Evolutionary conservation across 371 early-diverging fungal species (phyloP), one percentile per base, ranked within the genome.

Genomic region (Chytridiales sp.): DNA sequence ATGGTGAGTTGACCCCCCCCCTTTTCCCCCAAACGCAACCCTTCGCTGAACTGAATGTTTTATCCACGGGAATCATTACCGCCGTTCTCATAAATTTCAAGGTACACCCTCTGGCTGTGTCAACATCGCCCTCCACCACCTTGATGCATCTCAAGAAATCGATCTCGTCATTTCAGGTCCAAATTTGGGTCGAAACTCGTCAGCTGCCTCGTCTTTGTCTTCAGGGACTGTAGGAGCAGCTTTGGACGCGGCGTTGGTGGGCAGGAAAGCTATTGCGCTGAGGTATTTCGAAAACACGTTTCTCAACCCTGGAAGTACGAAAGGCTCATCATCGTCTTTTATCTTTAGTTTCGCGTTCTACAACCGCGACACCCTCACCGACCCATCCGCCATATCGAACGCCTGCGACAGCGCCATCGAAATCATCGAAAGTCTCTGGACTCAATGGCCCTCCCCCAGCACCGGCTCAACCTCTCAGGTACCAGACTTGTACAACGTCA

Each of bases 91-190:
- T n/a, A n/a, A n/a, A 24, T 24, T 29, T 8, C 19, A 26, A 51
- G 51, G 36, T 15, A 15, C 51, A 3, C 51, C 51, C 4, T 4
- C 51, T n/a, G 51, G 36, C 17, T 51, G 51, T 22, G 22, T 51
- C 35, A 51, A 51, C 31, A 51, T 51, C 11, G 51, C 51, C 6
- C 31, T 51, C 9, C 3, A 51, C 38, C 51, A 51, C 24, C 31
- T 51, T 3, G 15, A 35, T 21, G 13, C 22, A 13, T 15, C 31
- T 8, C 36, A 51, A 4, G 51, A 31, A 22, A 38, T 51, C 11
- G 51, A 51, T 36, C 36, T 51, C 4, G 36, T 51, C 4, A 17
- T 51, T 13, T 51, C 51, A 34, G 51, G 51, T 51, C 51, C 51
- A 4, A 51, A 51, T 36, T 13, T 51, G 35, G 51, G 51, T 8